phyloP scores from a whole-genome alignment of 768 basidiomycete species.

The Rhizopogon salebrosus region DNA sequence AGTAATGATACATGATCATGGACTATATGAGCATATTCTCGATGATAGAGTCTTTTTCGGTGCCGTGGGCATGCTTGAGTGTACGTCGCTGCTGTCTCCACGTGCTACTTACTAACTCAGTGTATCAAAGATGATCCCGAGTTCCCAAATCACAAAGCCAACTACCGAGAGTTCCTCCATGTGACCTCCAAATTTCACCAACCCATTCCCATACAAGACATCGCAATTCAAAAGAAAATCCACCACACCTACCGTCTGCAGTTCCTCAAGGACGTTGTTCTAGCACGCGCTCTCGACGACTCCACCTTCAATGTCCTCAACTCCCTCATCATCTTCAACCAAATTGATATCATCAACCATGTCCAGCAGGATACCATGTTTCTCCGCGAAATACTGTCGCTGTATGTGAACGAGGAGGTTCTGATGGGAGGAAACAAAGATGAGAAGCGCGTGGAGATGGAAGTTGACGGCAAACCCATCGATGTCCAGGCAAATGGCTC shows the following conservation, averaged over 20 bases:
- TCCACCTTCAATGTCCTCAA: constrained; percentile 96
- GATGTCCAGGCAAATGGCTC: constrained; percentile 30
- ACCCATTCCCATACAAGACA: constrained; percentile 79
- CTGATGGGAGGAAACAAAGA: constrained; percentile 34
- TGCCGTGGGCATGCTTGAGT: constrained; percentile 95
- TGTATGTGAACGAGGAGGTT: constrained; percentile 73
- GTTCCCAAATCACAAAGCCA: constrained; percentile 93
- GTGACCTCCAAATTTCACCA: constrained; percentile 83
- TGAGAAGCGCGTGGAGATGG: constrained; percentile 28
- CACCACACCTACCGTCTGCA: constrained; percentile 97
- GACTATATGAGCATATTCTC: constrained; percentile 90
- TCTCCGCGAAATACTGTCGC: constrained; percentile 68
- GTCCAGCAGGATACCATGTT: constrained; percentile 76
- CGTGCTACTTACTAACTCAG: constrained; percentile 8
- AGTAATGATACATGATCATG: constrained; percentile 96
- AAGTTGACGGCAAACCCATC: constrained; percentile 33
- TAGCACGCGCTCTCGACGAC: constrained; percentile 92
- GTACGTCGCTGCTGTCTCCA: constrained; percentile 41
- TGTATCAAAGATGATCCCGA: constrained; percentile 82
- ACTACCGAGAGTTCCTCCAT: constrained; percentile 90
- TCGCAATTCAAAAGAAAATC: constrained; percentile 75
- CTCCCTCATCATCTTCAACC: constrained; percentile 97
- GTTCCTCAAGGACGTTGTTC: constrained; percentile 97
- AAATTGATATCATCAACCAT: constrained; percentile 94
- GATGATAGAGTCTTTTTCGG: constrained; percentile 91